These are phyloP conservation scores for Daldinia childiae DNA, from an alignment of 495 filamentous ascomycete genomes.

Conservation along the genomic window DNA sequence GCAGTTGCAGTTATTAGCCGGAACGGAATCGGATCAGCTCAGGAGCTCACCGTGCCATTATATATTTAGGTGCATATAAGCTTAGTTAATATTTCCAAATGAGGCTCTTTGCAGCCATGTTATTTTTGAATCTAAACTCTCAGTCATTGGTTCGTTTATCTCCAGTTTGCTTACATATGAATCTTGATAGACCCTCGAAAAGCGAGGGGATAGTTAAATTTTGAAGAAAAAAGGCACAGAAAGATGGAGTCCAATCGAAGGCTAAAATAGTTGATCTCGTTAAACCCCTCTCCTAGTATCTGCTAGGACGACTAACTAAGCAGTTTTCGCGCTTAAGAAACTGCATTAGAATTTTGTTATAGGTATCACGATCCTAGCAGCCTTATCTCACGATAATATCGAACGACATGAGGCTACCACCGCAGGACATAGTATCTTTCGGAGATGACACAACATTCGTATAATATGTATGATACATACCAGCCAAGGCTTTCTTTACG, in stretches of 20 bases:
- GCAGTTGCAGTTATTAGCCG: background rate
- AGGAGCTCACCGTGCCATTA: constrained; percentile 1
- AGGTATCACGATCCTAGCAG: background rate
- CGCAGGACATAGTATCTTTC: background rate
- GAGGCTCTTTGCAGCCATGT: constrained; percentile 3
- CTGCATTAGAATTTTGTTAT: background rate
- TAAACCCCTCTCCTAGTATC: background rate
- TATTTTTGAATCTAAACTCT: background rate
- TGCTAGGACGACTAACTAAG: background rate
- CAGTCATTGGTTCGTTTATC: too few relatives aligned
- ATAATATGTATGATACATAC: background rate
- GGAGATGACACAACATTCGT: background rate
- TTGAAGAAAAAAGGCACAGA: background rate
- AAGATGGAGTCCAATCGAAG: background rate
- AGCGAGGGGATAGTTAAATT: too few relatives aligned
- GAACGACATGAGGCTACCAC: background rate
- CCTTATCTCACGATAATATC: background rate
- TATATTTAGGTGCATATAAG: constrained; percentile 12
- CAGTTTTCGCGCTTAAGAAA: background rate
- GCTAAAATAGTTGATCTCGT: too few relatives aligned
- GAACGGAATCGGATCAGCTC: background rate
- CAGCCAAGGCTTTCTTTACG: background rate
- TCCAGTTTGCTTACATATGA: background rate
- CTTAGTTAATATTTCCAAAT: constrained; percentile 1
- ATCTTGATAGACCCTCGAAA: background rate